Evolutionary conservation across 2,329 filamentous ascomycete genomes (phyloP), one percentile per base, ranked within the genome.

Genomic region (Tolypocladium guangdongense): DNA sequence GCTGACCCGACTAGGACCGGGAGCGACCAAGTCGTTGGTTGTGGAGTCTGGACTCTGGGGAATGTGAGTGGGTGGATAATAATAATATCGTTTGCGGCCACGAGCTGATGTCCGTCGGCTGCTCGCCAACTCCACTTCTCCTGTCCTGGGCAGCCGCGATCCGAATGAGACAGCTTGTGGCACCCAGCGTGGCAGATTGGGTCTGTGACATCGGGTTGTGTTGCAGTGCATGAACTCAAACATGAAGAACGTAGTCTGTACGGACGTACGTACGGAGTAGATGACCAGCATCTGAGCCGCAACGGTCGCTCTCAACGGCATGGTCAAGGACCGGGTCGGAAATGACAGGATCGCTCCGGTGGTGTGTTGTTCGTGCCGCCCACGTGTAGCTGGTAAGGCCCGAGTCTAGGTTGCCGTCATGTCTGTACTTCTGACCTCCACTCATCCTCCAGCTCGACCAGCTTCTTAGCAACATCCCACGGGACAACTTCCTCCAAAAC

Each of bases 401-500:
- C n/a, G n/a, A n/a, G n/a, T n/a, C n/a, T n/a, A n/a, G n/a, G n/a
- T n/a, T n/a, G n/a, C n/a, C 20, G 49, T 56, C 49, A 56, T 3
- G 43, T 30, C 41, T 54, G 27, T 27, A 53, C n/a, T 51, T 67
- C 62, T 3, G 47, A 53, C 38, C 57, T 62, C 69, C 69, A 77
- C 51, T 71, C 62, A 7, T 65, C 61, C 56, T 76, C 71, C 51
- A 80, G 63, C 55, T 76, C 71, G 53, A 70, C 64, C 33, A 83
- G 73, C 60, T 72, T 71, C 35, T 75, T 67, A 38, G 77, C 71
- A 56, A 88, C 68, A 33, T 76, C 67, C 46, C 73, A 72, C 2
- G 81, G 74, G 16, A 80, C 77, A 24, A 76, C 68, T 5, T 71
- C 71, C 35, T 79, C 75, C 45, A 89, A 67, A 16, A 72, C 66